A percentile compares a stretch with the other conserved stretches of the same genome.
Conservation (phyloP, 352 stramenopile genomes). For the Aphanomyces euteiches region DNA sequence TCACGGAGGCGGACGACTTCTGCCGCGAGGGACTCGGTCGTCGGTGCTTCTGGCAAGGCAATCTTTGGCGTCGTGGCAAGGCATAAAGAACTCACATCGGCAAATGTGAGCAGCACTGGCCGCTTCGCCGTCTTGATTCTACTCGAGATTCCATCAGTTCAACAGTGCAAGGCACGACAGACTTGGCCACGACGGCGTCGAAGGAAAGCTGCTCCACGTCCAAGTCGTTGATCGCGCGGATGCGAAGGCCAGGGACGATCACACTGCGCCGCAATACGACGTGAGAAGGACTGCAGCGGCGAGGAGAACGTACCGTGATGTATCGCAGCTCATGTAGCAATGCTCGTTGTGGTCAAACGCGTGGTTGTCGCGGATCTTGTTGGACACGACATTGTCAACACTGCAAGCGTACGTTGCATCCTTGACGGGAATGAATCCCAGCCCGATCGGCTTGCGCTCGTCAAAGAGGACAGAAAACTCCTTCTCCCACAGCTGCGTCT, state of each 20-base stretch:
- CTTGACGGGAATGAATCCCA: slow-evolving; percentile 41
- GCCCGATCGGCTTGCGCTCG: slow-evolving; percentile 43
- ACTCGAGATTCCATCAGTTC: not conserved
- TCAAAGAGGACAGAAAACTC: slow-evolving; percentile 63
- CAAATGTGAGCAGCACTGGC: slow-evolving; percentile 48
- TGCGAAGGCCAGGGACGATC: slow-evolving; percentile 39
- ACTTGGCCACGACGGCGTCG: slow-evolving; percentile 48
- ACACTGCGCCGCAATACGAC: slow-evolving; percentile 29
- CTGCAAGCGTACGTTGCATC: slow-evolving; percentile 40
- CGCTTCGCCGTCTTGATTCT: slow-evolving; percentile 51
- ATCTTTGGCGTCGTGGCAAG: slow-evolving; percentile 37
- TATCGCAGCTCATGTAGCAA: slow-evolving; percentile 39
- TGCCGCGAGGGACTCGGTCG: not conserved
- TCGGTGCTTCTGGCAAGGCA: slow-evolving; percentile 27
- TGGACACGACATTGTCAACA: slow-evolving; percentile 42
- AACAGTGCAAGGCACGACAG: slow-evolving; percentile 14
- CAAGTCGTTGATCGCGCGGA: slow-evolving; percentile 47
- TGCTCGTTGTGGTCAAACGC: slow-evolving; percentile 54
- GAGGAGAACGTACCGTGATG: not conserved
- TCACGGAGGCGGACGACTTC: slow-evolving; percentile 12
- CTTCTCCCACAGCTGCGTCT: slow-evolving; percentile 34
- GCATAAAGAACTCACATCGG: slow-evolving; percentile 35
- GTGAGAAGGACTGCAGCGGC: not conserved
- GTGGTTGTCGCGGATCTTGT: slow-evolving; percentile 38
- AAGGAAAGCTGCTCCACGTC: slow-evolving; percentile 46